Percentiles rank a stretch among this genome's conserved stretches.
phyloP scores from a whole-genome alignment of 176 grass and related monocot species.

The Canna indica region DNA sequence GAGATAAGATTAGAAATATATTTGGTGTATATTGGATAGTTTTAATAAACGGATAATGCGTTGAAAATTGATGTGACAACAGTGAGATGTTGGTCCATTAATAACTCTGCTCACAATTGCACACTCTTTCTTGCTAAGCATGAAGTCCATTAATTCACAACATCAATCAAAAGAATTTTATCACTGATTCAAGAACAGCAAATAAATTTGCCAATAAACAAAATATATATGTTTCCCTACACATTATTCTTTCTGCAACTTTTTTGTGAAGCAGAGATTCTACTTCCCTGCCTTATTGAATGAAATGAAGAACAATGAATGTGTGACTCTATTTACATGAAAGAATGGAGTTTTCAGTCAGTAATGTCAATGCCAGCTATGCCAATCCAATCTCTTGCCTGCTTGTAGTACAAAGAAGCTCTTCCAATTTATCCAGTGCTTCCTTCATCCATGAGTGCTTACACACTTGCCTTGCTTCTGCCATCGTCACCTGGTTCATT shows the following conservation, averaged over 20 bases:
- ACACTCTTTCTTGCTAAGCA: too few relatives aligned
- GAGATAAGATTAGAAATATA: too few relatives aligned
- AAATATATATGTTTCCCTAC: not conserved
- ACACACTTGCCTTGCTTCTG: not conserved
- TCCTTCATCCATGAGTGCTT: constrained; percentile 8
- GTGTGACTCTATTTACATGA: not conserved
- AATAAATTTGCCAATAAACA: not conserved
- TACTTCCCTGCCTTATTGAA: not conserved
- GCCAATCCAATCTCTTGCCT: not conserved
- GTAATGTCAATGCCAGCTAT: not conserved
- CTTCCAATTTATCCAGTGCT: not conserved
- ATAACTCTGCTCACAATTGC: too few relatives aligned
- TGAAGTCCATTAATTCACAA: too few relatives aligned
- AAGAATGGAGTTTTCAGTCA: not conserved
- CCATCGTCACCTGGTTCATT: not conserved
- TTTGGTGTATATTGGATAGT: too few relatives aligned
- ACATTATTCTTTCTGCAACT: not conserved
- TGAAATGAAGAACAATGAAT: not conserved
- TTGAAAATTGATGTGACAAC: too few relatives aligned
- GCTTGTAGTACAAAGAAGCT: not conserved
- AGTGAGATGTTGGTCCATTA: too few relatives aligned
- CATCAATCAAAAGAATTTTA: too few relatives aligned
- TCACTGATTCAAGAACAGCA: too few relatives aligned
- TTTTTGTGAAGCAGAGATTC: not conserved
- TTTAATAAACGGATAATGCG: too few relatives aligned